Evolutionary conservation across 1,284 basidiomycete genomes (phyloP).

Genomic region (Sparassis latifolia): DNA sequence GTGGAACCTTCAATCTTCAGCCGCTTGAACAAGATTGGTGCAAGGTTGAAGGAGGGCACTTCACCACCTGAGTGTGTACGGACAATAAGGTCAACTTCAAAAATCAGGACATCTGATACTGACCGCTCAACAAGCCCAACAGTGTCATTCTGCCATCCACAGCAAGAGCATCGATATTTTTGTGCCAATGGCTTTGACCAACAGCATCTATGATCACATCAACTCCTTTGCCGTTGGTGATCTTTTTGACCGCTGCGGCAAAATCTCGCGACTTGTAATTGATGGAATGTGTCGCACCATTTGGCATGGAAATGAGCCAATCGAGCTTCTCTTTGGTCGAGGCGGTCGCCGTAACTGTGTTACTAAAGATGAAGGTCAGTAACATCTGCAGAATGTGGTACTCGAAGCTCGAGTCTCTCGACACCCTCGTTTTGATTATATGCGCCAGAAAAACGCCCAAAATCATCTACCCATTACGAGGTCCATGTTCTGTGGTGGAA

Average conservation of each 20-base stretch:
- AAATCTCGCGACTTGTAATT: slow-evolving; percentile 89
- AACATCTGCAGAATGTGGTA: no score
- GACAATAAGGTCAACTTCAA: not conserved
- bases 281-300: slow-evolving; percentile 66
- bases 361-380: slow-evolving; percentile 32
- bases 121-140: slow-evolving; percentile 68
- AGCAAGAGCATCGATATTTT: slow-evolving; percentile 76
- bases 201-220: slow-evolving; percentile 89
- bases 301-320: slow-evolving; percentile 61
- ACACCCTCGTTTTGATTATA: no score
- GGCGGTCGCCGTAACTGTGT: slow-evolving; percentile 77
- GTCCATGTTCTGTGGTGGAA: no score
- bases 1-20: slow-evolving; percentile 88
- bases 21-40: slow-evolving; percentile 77
- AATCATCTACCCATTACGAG: no score
- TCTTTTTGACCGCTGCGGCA: slow-evolving; percentile 56
- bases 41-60: slow-evolving; percentile 60
- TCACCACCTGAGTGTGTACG: slow-evolving; percentile 44
- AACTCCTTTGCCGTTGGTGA: slow-evolving; percentile 63
- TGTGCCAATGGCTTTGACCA: slow-evolving; percentile 76
- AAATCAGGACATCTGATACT: slow-evolving; percentile 10
- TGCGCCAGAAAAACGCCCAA: no score
- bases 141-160: slow-evolving; percentile 77
- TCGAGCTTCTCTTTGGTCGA: slow-evolving; percentile 82
- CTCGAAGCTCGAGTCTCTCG: no score